Base-by-base conservation (phyloP, 495 filamentous ascomycete genomes). In the Geoglossum glabrum region DNA sequence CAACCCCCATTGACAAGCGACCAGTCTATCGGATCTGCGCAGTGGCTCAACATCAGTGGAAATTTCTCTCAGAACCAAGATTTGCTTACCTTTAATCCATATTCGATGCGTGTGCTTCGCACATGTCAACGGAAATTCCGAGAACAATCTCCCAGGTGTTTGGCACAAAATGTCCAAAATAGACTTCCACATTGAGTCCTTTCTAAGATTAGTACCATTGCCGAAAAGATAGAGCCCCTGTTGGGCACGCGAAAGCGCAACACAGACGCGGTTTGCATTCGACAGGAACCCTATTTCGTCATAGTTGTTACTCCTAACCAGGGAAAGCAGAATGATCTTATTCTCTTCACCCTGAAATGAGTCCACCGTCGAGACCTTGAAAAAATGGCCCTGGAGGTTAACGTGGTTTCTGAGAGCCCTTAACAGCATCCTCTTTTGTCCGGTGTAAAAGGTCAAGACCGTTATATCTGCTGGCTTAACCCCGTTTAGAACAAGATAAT, bases 301-400 rank as follows among this genome's bases (percentile, higher is more conserved):
- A 25, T 69, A 46, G 13, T 58, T 36, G 60, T 82, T 85, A 63
- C 83, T 90, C 49, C 92, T 75, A 11, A 95, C 90, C 0, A 96
- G 71, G 0, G 90, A 95, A 0, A 96, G 73, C 4, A 97, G 62
- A 19, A 96, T 71, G 36, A 96, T 73, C 21, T 87, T 86, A 62
- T 96, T 96, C 63, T 97, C 89, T 65, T 96, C 88, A 28, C 90
- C 90, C 65, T 97, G 92, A 66, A 90, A 96, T 0, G 86, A 89
- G 64, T 97, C 92, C 0, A 97, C 86, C 0, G 92, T 96, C 40
- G 74, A 76, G 0, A 96, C 80, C 26, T 86, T 88, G 63, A 84
- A 75, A 34, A 67, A 65, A 0, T 62, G 55, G 7, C 68, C 70
- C 58, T 68, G 64, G 0, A 87, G 70, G 51, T 76, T 73, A 0